Conservation (phyloP, 2,329 filamentous ascomycete genomes). For the Talaromyces pinophilus region DNA sequence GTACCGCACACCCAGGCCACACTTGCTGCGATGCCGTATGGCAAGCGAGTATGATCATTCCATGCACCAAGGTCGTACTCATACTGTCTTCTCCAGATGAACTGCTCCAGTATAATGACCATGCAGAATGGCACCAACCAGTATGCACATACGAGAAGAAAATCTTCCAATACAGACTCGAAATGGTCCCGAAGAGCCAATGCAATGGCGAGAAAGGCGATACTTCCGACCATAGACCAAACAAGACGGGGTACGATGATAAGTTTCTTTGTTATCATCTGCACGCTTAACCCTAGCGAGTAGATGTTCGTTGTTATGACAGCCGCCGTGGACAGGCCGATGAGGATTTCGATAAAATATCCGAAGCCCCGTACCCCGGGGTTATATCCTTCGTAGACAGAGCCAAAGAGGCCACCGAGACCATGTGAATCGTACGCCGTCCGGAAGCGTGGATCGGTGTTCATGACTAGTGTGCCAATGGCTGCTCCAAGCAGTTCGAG, state of each 20-base stretch:
- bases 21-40: slow-evolving; percentile 41
- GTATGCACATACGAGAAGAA: slow-evolving; percentile 45
- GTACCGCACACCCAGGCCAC: slow-evolving; percentile 33
- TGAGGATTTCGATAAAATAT: slow-evolving; percentile 6
- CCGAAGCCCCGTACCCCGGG: slow-evolving; percentile 1
- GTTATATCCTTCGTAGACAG: slow-evolving; percentile 2
- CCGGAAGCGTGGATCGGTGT: neutral
- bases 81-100: slow-evolving; percentile 42
- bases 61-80: slow-evolving; percentile 40
- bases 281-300: neutral
- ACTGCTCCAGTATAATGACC: slow-evolving; percentile 41
- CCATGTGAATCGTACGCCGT: neutral
- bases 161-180: slow-evolving; percentile 42
- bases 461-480: slow-evolving; percentile 9
- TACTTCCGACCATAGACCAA: neutral
- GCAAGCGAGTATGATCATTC: slow-evolving; percentile 36
- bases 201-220: slow-evolving; percentile 30
- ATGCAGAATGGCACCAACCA: slow-evolving; percentile 41
- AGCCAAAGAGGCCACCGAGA: slow-evolving; percentile 3
- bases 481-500: slow-evolving; percentile 6
- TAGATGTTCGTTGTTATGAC: slow-evolving; percentile 8
- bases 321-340: neutral
- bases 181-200: slow-evolving; percentile 40
- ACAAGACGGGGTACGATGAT: neutral
- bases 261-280: slow-evolving; percentile 7